Evolutionary conservation across 768 basidiomycete genomes (phyloP).

Genomic region (Boletus vinaceobasis): DNA sequence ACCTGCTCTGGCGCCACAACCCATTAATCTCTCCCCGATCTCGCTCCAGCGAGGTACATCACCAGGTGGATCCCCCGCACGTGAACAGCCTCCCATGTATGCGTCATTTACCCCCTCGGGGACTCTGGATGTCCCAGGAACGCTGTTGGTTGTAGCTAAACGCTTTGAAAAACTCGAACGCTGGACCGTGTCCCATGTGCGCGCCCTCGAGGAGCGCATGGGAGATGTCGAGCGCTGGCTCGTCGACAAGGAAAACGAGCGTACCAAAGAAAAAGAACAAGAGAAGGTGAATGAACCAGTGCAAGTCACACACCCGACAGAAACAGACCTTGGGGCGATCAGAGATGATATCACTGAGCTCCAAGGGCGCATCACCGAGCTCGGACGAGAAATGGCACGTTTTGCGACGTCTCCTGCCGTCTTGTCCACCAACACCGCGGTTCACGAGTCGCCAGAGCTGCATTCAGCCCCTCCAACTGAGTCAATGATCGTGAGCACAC

Average conservation of each 20-base stretch:
- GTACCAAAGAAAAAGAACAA: conserved; percentile 41
- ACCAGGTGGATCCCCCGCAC: conserved; percentile 34
- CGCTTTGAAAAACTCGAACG: conserved; percentile 88
- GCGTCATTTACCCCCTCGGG: conserved; percentile 72
- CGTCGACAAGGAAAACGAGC: conserved; percentile 76
- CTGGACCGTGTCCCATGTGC: conserved; percentile 86
- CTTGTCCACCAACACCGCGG: conserved; percentile 45
- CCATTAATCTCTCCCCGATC: conserved; percentile 56
- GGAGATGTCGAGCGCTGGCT: conserved; percentile 88
- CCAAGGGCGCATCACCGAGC: conserved; percentile 67
- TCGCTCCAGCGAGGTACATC: conserved; percentile 51
- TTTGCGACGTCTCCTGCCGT: conserved; percentile 50
- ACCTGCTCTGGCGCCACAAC: conserved; percentile 40
- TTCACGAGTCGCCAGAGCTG: conserved; percentile 43
- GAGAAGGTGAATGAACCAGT: conserved; percentile 5
- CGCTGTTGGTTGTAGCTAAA: conserved; percentile 65
- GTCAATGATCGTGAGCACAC: conserved; percentile 40
- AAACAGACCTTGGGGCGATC: conserved; percentile 48
- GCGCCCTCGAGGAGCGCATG: conserved; percentile 89
- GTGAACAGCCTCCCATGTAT: conserved; percentile 67
- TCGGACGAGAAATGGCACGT: conserved; percentile 79
- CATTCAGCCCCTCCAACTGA: conserved; percentile 44
- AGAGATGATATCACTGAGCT: conserved; percentile 71
- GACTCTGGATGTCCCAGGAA: conserved; percentile 69
- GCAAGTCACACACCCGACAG: conserved; percentile 16